Evolutionary conservation across 83 land plant species (phyloP).

Genomic region (Larix sibirica): DNA sequence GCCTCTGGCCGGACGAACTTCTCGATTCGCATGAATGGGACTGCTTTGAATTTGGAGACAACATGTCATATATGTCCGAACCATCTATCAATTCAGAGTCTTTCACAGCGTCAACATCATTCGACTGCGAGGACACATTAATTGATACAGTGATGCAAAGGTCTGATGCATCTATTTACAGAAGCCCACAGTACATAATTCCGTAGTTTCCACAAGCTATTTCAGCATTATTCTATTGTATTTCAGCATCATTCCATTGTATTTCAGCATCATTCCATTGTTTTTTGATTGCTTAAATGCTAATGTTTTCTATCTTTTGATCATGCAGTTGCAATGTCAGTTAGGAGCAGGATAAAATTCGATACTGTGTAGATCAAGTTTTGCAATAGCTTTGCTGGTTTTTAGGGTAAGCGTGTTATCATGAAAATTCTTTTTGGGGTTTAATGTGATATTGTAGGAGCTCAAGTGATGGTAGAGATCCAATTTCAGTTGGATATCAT

Average conservation of each 20-base stretch:
- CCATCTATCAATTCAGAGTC: conserved; percentile 6
- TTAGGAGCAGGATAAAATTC: not conserved
- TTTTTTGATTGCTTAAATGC: not conserved
- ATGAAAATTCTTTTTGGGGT: no score
- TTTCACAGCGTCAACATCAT: not conserved
- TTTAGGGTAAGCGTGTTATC: no score
- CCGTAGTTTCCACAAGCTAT: not conserved
- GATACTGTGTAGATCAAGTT: no score
- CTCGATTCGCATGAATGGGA: not conserved
- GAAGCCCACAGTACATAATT: not conserved
- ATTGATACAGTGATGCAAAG: conserved; percentile 7
- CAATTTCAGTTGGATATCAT: no score
- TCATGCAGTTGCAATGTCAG: not conserved
- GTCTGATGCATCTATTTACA: not conserved
- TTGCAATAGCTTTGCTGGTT: no score
- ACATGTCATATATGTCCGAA: not conserved
- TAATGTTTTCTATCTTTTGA: not conserved
- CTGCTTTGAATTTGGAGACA: not conserved
- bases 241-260: not conserved
- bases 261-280: not conserved
- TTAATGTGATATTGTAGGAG: no score
- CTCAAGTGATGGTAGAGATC: no score
- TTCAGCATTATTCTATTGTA: not conserved
- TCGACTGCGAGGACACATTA: not conserved
- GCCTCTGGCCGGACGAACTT: conserved; percentile 1